Evolutionary conservation across 169 alveolate genomes (phyloP).

Genomic region (Perkinsus chesapeaki): DNA sequence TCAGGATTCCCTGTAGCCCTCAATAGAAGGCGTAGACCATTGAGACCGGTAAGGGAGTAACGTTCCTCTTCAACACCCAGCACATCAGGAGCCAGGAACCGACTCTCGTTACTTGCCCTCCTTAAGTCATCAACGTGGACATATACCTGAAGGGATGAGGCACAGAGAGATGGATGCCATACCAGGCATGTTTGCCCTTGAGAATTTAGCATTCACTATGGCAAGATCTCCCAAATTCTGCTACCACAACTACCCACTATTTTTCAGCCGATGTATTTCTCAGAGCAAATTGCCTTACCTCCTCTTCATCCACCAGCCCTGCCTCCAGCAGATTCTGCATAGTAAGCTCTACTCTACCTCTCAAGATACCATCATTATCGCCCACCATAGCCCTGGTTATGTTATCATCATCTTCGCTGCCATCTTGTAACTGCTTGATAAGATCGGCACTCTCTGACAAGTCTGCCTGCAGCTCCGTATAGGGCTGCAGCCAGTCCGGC

Average conservation of each 20-base stretch:
- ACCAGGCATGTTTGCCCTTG: too few species aligned
- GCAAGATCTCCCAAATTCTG: too few species aligned
- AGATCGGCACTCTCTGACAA: not conserved
- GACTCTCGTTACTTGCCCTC: not conserved
- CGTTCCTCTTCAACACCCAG: not conserved
- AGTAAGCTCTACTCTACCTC: not conserved
- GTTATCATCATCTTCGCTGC: not conserved
- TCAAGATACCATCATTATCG: not conserved
- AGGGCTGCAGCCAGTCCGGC: slow-evolving; percentile 15
- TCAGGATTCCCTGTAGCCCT: slow-evolving; percentile 3
- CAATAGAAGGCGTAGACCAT: not conserved
- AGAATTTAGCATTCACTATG: too few species aligned
- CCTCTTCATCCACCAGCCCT: slow-evolving; percentile 4
- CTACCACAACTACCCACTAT: too few species aligned
- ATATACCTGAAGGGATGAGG: not conserved
- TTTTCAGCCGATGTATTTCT: too few species aligned
- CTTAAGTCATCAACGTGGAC: not conserved
- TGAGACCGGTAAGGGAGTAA: not conserved
- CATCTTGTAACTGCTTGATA: not conserved
- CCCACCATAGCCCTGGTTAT: not conserved
- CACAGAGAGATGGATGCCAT: too few species aligned
- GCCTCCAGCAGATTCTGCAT: slow-evolving; percentile 12
- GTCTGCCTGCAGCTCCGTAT: not conserved
- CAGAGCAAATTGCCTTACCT: too few species aligned
- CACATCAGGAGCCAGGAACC: slow-evolving; percentile 2